phyloP scores from a whole-genome alignment of 345 rosid genomes.

The Linum trigynum region DNA sequence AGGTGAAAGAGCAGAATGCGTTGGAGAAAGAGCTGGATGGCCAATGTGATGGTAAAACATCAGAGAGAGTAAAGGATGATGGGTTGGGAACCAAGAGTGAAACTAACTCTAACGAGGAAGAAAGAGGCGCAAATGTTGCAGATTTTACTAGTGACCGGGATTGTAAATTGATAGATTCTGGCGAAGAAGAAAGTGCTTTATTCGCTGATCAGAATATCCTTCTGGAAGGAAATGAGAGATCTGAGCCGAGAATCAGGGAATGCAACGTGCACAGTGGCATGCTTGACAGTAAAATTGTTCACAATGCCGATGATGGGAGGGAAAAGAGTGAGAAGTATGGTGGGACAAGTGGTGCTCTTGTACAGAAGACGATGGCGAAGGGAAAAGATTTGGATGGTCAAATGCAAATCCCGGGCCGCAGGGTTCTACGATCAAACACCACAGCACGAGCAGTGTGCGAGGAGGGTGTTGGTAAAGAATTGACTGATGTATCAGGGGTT shows the following conservation, averaged over 20 bases:
- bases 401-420: background rate
- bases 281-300: background rate
- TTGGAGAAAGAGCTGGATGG: background rate
- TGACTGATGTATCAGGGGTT: background rate
- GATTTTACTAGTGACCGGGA: background rate
- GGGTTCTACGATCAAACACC: background rate
- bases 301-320: background rate
- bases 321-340: background rate
- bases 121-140: background rate
- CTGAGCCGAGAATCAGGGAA: background rate
- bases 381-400: background rate
- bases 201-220: background rate
- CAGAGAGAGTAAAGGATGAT: background rate
- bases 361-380: background rate
- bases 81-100: background rate
- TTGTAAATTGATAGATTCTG: background rate
- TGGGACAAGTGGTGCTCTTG: background rate
- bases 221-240: background rate
- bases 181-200: background rate
- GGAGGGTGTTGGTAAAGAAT: background rate
- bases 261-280: background rate
- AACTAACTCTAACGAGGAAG: background rate
- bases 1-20: background rate
- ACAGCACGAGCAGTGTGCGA: background rate
- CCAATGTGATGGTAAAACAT: background rate